Evolutionary conservation across 2,329 filamentous ascomycete genomes (phyloP), one percentile per base, ranked within the genome.

Genomic region (Pseudopithomyces maydicus): DNA sequence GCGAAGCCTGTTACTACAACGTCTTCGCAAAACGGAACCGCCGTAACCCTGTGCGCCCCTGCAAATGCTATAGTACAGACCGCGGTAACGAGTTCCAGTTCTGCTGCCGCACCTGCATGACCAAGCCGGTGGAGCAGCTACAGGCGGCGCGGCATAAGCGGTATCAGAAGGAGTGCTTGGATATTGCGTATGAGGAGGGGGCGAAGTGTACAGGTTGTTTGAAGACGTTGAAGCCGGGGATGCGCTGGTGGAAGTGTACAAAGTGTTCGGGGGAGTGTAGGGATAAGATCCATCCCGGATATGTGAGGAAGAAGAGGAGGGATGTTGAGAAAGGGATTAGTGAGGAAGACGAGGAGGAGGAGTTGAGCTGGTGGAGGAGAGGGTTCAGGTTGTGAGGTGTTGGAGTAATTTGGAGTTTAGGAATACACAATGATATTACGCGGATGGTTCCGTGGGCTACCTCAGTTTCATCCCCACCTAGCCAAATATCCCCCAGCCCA

Each of bases 211-310:
- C n/a, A 52, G 45, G 17, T 35, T 22, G 4, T 67, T 62, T 53
- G 58, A 58, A 12, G 3, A 62, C 54, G 15, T 38, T 67, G 22
- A 54, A 55, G 41, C 32, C 19, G n/a, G 64, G 64, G 22, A 51
- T 52, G 29, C 26, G 64, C 23, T 67, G 56, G 57, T 67, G 64
- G 64, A 51, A 62, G 15, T 67, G 64, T 52, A 54, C 26, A 6
- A 59, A 55, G 48, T 67, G 64, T 47, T 41, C 54, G n/a, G 57
- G 61, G 1, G 61, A 65, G 38, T 67, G 64, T 52, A 46, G 55
- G 35, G 53, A 59, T 58, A 19, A 19, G 14, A 65, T 67, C 35
- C 64, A 67, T 56, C 64, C 64, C 4, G 35, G 45, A 1, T 62
- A 50, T 42, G 50, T 63, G 12, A 39, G 35, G 50, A 62, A 20